Base-by-base conservation (phyloP, 176 grass and related monocot genomes). In the Aegilops bicornis region DNA sequence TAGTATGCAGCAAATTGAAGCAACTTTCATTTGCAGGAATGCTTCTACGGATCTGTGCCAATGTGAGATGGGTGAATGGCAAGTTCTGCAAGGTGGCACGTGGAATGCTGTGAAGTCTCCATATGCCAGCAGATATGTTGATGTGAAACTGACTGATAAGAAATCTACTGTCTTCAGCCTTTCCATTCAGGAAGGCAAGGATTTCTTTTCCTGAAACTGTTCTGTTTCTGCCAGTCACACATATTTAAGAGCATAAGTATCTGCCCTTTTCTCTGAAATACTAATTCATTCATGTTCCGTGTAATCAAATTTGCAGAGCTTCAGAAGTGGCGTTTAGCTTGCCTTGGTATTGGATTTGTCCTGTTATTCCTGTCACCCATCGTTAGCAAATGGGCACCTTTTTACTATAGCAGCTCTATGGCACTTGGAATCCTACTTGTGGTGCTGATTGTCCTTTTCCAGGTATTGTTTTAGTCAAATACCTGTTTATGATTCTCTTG, bases 341-440 rank as follows among this genome's bases (percentile, higher is more conserved):
- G 82, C 89, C 92, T 99, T 84, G 94, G 87, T 45, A 83, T 99
- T 79, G 94, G 97, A 64, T 89, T 96, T 88, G 4, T 91, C 24
- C 81, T 99, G 62, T 73, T 99, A 43, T 88, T 96, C 43, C 59
- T 91, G 43, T 95, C 97, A 19, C 94, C 97, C 16, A 79, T 87
- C 80, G 86, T 98, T 79, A 99, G 97, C 69, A 92, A 92, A 69
- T 99, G 97, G 94, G 92, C 86, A 73, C 97, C 94, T 7, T 99
- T 96, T 83, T 96, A 94, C 83, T 99, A 99, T 89, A 92, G 92
- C 68, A 99, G 94, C 64, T 99, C 94, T 81, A 99, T 99, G 97
- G 92, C 87, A 48, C 84, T 99, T 64, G 97, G 94, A 29, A 80
- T 99, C 78, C 35, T 96, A 8, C 94, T 96, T 65, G 90, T 99